Base-by-base conservation (phyloP, 768 basidiomycete genomes). In the Agrocybe chaxingu region DNA sequence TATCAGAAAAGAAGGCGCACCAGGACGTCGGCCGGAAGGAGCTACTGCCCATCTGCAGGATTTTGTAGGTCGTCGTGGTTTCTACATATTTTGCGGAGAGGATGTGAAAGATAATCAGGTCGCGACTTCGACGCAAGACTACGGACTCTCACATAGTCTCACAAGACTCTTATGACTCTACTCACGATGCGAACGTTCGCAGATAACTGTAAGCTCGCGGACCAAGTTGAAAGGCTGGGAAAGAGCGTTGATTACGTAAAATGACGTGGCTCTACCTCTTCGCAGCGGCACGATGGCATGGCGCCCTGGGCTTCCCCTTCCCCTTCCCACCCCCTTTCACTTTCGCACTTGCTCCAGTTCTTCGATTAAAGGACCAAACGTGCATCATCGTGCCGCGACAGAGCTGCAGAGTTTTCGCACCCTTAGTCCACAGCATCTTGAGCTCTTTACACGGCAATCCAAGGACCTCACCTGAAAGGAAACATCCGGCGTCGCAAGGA, bases 401-500 rank as follows among this genome's bases (percentile, higher is more conserved):
- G 39, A 7, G 29, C 24, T 30, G 42, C 7, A 43, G 13, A 30
- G 45, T 34, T 19, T n/a, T 13, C 30, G 12, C 8, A 47, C 42
- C 29, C 12, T 30, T 5, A 24, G 24, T 24, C 24, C 24, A 24
- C 24, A 24, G 5, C 24, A 24, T 24, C 3, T 24, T 5, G 24
- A 3, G 24, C 24, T 24, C 24, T 24, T 3, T 2, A 24, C 24
- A 24, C 24, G 5, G 24, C 24, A 24, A 24, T 3, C 24, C 24
- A 24, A 5, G 24, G 16, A 16, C 16, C 16, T 16, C 16, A 24
- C 24, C 24, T 24, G 24, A 24, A 24, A 24, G 24, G 3, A 24
- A 24, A 24, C 24, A 24, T 24, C 32, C 34, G 29, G 46, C 18
- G 11, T 18, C 38, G 12, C 46, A 37, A 52, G 41, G 16, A 89